Conservation (phyloP, 495 filamentous ascomycete genomes). For the Lasiosphaeria ovina region DNA sequence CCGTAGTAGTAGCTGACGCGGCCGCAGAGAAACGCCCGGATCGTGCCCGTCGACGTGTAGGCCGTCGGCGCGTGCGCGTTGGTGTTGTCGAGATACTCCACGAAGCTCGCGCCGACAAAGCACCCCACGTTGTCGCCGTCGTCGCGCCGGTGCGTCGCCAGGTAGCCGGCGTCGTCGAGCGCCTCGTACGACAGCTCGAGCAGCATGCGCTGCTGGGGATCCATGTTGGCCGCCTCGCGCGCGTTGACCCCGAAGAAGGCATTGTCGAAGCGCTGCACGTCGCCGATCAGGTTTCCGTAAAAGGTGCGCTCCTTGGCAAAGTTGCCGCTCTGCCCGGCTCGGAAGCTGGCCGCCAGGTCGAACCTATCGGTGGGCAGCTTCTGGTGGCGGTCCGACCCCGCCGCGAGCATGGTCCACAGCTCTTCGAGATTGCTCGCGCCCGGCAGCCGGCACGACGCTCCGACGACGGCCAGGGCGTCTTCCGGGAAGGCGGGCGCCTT, state of each 20-base stretch:
- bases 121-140: slow-evolving; percentile 54
- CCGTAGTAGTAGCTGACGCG: slow-evolving; percentile 44
- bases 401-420: slow-evolving; percentile 39
- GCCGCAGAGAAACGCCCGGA: slow-evolving; percentile 64
- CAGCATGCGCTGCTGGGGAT: slow-evolving; percentile 52
- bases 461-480: slow-evolving; percentile 46
- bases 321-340: slow-evolving; percentile 61
- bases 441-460: slow-evolving; percentile 55
- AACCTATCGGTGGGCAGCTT: slow-evolving; percentile 58
- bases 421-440: slow-evolving; percentile 40
- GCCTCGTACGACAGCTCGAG: slow-evolving; percentile 52
- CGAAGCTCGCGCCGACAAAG: slow-evolving; percentile 77
- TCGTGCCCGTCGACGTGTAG: slow-evolving; percentile 75
- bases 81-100: slow-evolving; percentile 79
- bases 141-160: slow-evolving; percentile 5
- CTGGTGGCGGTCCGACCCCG: not conserved
- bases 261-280: slow-evolving; percentile 43
- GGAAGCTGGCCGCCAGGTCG: slow-evolving; percentile 54
- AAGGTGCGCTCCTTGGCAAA: slow-evolving; percentile 45
- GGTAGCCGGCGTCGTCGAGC: slow-evolving; percentile 55
- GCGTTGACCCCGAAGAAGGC: slow-evolving; percentile 52
- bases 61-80: slow-evolving; percentile 74
- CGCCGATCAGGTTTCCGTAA: slow-evolving; percentile 32
- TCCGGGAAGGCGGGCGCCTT: slow-evolving; percentile 18
- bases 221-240: slow-evolving; percentile 48